These are phyloP conservation scores for Picea sitchensis DNA, from an alignment of 75 land plant genomes.

Conservation along the genomic window DNA sequence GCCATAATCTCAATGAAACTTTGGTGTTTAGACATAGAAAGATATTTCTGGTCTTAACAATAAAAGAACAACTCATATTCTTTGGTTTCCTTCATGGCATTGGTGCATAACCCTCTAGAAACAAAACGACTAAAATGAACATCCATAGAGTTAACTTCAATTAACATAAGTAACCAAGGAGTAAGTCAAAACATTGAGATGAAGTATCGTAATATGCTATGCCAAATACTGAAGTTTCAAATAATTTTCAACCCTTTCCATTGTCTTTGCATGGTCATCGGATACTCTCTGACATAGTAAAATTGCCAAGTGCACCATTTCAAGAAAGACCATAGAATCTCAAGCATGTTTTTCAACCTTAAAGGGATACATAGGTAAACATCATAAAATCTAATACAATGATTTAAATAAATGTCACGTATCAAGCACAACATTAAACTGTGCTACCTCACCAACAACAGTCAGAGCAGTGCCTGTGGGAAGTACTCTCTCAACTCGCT, in stretches of 20 bases:
- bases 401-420: background rate
- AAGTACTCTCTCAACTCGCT: slow-evolving; percentile 91
- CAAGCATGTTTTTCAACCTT: background rate
- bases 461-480: slow-evolving; percentile 93
- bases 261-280: background rate
- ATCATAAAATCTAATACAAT: background rate
- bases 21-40: background rate
- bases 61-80: background rate
- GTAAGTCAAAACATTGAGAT: background rate
- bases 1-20: background rate
- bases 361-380: background rate
- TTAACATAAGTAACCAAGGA: background rate
- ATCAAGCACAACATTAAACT: background rate
- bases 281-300: background rate
- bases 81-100: background rate
- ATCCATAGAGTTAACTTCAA: background rate
- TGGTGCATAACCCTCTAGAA: background rate
- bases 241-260: background rate
- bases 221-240: background rate
- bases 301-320: background rate
- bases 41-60: background rate
- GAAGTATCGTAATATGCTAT: background rate
- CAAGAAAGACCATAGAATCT: slow-evolving; percentile 4
- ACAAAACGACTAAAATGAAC: background rate
- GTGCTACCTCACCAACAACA: slow-evolving; percentile 92